Base-by-base conservation (phyloP, 257 asterid genomes). In the Nicotiana otophora region DNA sequence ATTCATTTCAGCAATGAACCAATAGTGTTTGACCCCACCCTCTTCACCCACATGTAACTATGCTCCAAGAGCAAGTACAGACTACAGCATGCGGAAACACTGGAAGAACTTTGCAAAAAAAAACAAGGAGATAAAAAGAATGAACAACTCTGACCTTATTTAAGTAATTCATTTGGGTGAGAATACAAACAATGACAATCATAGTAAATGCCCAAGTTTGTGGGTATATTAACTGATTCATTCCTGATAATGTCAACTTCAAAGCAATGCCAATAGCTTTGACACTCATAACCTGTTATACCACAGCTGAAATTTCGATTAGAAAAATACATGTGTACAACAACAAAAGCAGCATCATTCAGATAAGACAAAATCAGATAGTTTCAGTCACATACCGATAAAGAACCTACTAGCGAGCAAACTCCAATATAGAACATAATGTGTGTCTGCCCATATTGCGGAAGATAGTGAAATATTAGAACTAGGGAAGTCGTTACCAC, bases 231-330 rank as follows among this genome's bases (percentile, higher is more conserved):
- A 96, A 91, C 88, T 96, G 99, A 85, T 96, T 96, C 89, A 83
- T 93, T 89, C 98, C 99, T 36, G 96, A 91, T 33, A 96, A 84
- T 33, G 99, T 96, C 87, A 96, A 87, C 90, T 96, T 96, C 93
- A 96, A 64, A 81, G 98, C 99, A 88, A 94, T 94, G 84, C 98
- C 98, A 34, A 96, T 88, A 60, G 98, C 98, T 87, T 96, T 93
- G 65, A 96, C 98, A 82, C 99, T 96, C 99, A 94, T 96, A 20
- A 96, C 98, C 99, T 96, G 93, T 80, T 85, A 89, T 26, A 51
- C 28, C 61, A 51, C 78, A 58, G 82, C 31, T 30, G 77, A 68
- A 54, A 72, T 42, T 79, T 81, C 84, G 14, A 23, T 54, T 23
- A 74, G 72, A 39, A 76, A 68, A 42, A 42, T 10, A 31, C 17